Evolutionary conservation across 768 basidiomycete species (phyloP).

Genomic region (Imleria badia): DNA sequence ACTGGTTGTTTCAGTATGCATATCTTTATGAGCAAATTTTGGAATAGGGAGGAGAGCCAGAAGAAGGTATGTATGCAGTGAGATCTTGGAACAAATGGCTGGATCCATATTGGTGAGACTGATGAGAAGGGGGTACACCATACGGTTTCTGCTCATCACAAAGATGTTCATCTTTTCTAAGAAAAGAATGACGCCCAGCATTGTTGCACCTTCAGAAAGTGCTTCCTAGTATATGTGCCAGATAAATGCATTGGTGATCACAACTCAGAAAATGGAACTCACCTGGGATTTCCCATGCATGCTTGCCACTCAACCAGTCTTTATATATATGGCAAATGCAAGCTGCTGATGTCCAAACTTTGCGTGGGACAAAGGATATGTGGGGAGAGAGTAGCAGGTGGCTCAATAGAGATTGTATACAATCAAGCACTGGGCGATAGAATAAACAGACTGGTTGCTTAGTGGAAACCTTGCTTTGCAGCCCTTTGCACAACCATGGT

Average conservation of each 20-base stretch:
- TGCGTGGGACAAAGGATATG: conserved; percentile 21
- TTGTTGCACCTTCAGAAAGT: conserved; percentile 8
- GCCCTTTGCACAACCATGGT: neutral
- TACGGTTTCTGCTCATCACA: neutral
- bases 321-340: conserved; percentile 11
- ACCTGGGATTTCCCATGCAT: conserved; percentile 31
- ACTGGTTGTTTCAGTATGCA: too few relatives aligned
- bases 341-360: conserved; percentile 12
- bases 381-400: conserved; percentile 25
- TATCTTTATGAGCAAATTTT: too few relatives aligned
- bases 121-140: too few relatives aligned
- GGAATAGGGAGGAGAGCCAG: too few relatives aligned
- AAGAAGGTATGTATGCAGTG: too few relatives aligned
- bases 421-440: conserved; percentile 31
- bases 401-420: conserved; percentile 26
- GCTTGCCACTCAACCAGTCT: conserved; percentile 5
- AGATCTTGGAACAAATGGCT: too few relatives aligned
- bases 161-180: conserved; percentile 13
- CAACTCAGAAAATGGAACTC: neutral
- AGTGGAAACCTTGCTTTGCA: conserved; percentile 10
- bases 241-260: too few relatives aligned
- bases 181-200: conserved; percentile 1
- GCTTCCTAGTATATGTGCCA: neutral
- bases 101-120: too few relatives aligned
- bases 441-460: conserved; percentile 27